Conservation (phyloP, 2,329 filamentous ascomycete species). For the Aspergillus nomiae region DNA sequence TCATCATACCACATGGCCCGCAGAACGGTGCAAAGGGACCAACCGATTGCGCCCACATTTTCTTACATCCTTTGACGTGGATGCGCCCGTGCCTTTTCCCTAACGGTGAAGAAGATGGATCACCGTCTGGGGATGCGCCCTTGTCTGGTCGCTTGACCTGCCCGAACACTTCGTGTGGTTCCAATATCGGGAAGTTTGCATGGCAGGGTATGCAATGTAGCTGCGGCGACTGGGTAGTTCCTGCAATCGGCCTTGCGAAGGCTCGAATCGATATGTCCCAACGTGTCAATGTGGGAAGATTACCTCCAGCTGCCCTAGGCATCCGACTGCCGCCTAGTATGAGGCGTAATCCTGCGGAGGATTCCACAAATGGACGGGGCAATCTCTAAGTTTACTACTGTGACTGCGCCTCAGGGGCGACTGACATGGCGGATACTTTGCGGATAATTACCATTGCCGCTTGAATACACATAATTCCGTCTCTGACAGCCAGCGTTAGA, state of each 20-base stretch:
- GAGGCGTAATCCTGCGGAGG: slow-evolving; percentile 22
- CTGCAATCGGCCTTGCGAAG: slow-evolving; percentile 83
- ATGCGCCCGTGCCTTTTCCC: slow-evolving; percentile 77
- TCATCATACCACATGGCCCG: slow-evolving; percentile 65
- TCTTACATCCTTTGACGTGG: slow-evolving; percentile 91
- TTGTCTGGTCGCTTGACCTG: slow-evolving; percentile 84
- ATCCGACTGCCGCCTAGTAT: slow-evolving; percentile 45
- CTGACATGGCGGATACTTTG: not conserved
- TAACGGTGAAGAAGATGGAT: slow-evolving; percentile 20
- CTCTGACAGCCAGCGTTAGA: not conserved
- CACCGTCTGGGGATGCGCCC: slow-evolving; percentile 64
- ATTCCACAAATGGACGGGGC: slow-evolving; percentile 12
- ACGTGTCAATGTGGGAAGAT: slow-evolving; percentile 24
- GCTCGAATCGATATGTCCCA: slow-evolving; percentile 76
- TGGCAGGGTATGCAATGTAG: slow-evolving; percentile 96
- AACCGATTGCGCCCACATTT: slow-evolving; percentile 75
- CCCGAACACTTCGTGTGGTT: slow-evolving; percentile 74
- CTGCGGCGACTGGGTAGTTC: slow-evolving; percentile 87
- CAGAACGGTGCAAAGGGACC: slow-evolving; percentile 22
- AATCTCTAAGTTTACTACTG: slow-evolving; percentile 14
- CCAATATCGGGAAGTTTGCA: slow-evolving; percentile 87
- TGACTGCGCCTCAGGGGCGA: not conserved
- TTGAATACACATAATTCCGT: not conserved
- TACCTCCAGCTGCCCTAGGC: slow-evolving; percentile 30
- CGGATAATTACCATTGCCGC: not conserved